These are phyloP conservation scores for Ustilago nuda DNA, from an alignment of 1,284 basidiomycete genomes.

Conservation along the genomic window DNA sequence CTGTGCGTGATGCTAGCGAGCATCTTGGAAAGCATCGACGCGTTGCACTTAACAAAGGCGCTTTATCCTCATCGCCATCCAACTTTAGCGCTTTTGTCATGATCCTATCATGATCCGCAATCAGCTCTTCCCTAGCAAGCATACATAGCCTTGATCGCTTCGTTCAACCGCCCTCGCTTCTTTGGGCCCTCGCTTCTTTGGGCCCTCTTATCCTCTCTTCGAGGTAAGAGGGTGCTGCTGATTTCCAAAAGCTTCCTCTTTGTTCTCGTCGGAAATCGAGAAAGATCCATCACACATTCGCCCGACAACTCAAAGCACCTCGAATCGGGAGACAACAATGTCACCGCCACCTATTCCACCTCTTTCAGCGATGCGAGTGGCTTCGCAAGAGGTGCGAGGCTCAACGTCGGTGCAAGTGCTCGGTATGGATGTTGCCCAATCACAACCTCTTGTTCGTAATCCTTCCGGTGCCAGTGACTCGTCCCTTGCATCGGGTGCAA, in stretches of 20 bases:
- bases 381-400: constrained; percentile 17
- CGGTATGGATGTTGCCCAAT: constrained; percentile 28
- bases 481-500: constrained; percentile 26
- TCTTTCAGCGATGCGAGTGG: constrained; percentile 16
- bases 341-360: constrained; percentile 18
- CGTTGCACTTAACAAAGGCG: not conserved
- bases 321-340: not conserved
- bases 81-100: not conserved
- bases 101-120: not conserved
- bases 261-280: not conserved
- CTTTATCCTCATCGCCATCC: not conserved
- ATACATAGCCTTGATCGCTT: not conserved
- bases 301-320: not conserved
- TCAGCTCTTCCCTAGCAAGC: not conserved
- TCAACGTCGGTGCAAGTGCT: constrained; percentile 39
- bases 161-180: not conserved
- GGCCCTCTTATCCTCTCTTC: not conserved
- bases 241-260: not conserved
- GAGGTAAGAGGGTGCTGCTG: not conserved
- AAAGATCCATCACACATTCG: not conserved
- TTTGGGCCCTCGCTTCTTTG: too few species aligned
- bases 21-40: not conserved
- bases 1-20: not conserved
- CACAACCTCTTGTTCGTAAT: constrained; percentile 32
- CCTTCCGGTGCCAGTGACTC: constrained; percentile 25